Percentiles rank a stretch among this genome's conserved stretches.
Conservation (phyloP, 768 basidiomycete genomes). For the Serendipita vermifera region DNA sequence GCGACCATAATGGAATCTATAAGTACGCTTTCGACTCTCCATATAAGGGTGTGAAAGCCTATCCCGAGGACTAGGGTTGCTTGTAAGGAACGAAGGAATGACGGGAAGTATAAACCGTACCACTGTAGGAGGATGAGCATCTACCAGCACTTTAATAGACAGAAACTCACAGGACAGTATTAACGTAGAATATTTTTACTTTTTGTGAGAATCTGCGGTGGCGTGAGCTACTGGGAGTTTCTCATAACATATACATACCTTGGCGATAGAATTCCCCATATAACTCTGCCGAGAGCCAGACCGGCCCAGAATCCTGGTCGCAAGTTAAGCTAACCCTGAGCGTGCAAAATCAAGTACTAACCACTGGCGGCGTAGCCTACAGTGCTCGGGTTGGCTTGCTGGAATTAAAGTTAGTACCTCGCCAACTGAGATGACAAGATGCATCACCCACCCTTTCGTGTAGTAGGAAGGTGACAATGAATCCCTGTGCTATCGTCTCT, state of each 20-base stretch:
- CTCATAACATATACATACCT: too few species aligned
- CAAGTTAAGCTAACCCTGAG: not conserved
- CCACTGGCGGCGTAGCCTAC: constrained; percentile 46
- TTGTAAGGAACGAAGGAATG: too few species aligned
- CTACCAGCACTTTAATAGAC: not conserved
- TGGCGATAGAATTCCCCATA: constrained; percentile 37
- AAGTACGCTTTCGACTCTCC: not conserved
- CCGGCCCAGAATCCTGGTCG: constrained; percentile 39
- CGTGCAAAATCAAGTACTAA: not conserved
- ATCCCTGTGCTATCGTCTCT: constrained; percentile 3
- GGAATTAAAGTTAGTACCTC: constrained; percentile 4
- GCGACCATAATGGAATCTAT: not conserved
- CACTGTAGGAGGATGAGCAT: too few species aligned
- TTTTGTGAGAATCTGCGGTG: constrained; percentile 1
- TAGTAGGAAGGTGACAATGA: constrained; percentile 40
- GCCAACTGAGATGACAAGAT: not conserved
- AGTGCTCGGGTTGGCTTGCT: constrained; percentile 37
- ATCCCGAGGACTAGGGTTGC: not conserved
- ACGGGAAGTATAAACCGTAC: too few species aligned
- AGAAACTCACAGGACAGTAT: not conserved
- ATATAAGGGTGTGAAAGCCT: not conserved
- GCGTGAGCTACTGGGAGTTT: too few species aligned
- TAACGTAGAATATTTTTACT: not conserved
- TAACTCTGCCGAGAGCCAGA: constrained; percentile 36
- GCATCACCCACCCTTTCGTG: constrained; percentile 29